Base-by-base conservation (phyloP, 306 rosid genomes). In the Senna tora region DNA sequence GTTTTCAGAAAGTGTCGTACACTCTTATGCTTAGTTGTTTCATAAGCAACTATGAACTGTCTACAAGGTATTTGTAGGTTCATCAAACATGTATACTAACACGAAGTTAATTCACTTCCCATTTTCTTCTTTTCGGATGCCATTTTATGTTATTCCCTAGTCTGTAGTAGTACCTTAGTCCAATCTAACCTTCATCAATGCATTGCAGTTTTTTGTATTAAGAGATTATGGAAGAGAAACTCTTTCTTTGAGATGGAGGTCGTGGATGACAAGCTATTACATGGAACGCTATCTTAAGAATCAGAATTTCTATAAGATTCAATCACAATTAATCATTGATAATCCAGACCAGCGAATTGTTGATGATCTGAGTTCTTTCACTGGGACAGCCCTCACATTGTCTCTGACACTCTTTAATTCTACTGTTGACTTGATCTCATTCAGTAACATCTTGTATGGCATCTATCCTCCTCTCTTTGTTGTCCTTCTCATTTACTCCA, bases 281-380 rank as follows among this genome's bases (percentile, higher is more conserved):
- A 87, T 91, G 87, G 87, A 94, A 69, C 97, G 97, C 74, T 94
- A 91, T 78, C 80, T 94, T 47, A 89, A 83, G 80, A 75, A 91
- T 77, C 97, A 81, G 65, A 86, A 92, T 36, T 94, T 91, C 86
- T 94, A 94, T 83, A 91, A 85, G 84, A 83, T 94, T 74, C 98
- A 94, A 67, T 94, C 98, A 49, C 92, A 85, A 59, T 91, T 97
- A 17, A 85, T 89, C 72, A 89, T 91, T 60, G 99, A 89, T 81
- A 94, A 94, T 72, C 97, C 99, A 14, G 99, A 89, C 71, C 97
- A 94, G 90, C 85, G 97, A 53, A 85, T 94, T 79, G 99, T 94
- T 72, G 96, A 94, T 77, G 99, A 94, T 83, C 81, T 94, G 41
- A 94, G 87, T 81, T 79, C 97, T 73, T 94, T 94, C 80, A 89